Evolutionary conservation across 192 early-diverging fungal species (phyloP), one percentile per base, ranked within the genome.

Genomic region (Coemansia erecta): DNA sequence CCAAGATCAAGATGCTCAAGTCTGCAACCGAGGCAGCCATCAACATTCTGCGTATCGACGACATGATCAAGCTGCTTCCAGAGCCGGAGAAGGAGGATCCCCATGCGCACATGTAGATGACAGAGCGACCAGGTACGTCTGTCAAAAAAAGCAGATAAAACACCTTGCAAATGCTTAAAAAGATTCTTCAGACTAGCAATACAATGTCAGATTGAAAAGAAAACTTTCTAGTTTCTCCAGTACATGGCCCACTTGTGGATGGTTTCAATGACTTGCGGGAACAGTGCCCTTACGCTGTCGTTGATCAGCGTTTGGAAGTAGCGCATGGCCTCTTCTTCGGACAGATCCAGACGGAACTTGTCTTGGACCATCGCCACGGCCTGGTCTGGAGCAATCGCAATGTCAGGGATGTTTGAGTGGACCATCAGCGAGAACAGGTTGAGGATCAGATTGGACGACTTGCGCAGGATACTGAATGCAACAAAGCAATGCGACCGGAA

Each of bases 381-480:
- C 68, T 97, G 96, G 65, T 98, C 98, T 0, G 98, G 96, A 60
- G 98, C 98, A 39, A 97, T 89, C 22, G 94, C 92, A 73, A 99
- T 98, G 66, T 99, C 98, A 22, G 93, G 92, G 47, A 98, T 86
- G 71, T 94, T 96, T 13, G 93, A 91, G 58, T 94, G 85, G n/a
- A 93, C 92, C 98, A 99, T 99, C 42, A 99, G 84, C 14, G 92
- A 87, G 83, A 99, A 95, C 70, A 99, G 70, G 61, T 98, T 99
- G 51, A 99, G 85, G 28, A 99, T 97, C 52, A 99, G 73, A 77
- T 97, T 98, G 10, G 95, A 92, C 31, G 85, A 91, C 66, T 94
- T 94, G 24, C 98, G 82, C 22, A 99, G 79, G 39, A 87, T 94
- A 60, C 90, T 96, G 72, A 94, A 99, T 0, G 98, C 93, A 9